Evolutionary conservation across 495 filamentous ascomycete genomes (phyloP), one percentile per base, ranked within the genome.

Genomic region (Penicillium antarcticum): DNA sequence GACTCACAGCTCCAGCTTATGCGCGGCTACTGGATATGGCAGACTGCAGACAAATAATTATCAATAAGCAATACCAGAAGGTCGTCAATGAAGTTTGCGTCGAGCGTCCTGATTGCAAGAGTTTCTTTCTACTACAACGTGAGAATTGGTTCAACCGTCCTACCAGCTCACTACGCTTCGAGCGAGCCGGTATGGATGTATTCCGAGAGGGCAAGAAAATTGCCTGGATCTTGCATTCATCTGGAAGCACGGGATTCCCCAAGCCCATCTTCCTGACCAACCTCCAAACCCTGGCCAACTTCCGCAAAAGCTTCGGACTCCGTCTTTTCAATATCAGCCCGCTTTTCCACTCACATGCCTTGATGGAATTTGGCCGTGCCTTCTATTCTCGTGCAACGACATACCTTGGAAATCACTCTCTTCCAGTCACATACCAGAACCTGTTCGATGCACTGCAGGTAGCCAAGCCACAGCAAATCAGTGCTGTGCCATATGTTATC

Each of bases 231-330:
- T 60, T 78, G 41, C 82, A 83, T 59, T 83, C 79, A 0, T 81
- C 78, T 35, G 80, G 81, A 3, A 80, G 77, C 5, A 84, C 80
- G 4, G 80, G 81, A 2, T 69, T 81, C n/a, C 81, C 81, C 2
- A 84, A 84, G 52, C 76, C 80, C 1, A 70, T 79, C 1, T 63
- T 63, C 45, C 58, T 73, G 0, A 66, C 66, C 11, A 63, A 74
- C 44, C 58, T 64, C 16, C 65, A 62, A 34, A 60, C 72, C 12
- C 69, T 72, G 18, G 73, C 76, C 5, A 69, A 71, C 44, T 66
- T 60, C 43, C 55, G 57, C 8, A 56, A 57, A 49, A 57, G 68
- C 57, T 55, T 68, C 53, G 45, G 41, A 35, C 44, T 73, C 37
- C 60, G 57, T 1, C 63, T 68, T 4, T 80, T 84, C 53, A 74